Evolutionary conservation across 345 rosid genomes (phyloP).

Genomic region (Laguncularia racemosa): DNA sequence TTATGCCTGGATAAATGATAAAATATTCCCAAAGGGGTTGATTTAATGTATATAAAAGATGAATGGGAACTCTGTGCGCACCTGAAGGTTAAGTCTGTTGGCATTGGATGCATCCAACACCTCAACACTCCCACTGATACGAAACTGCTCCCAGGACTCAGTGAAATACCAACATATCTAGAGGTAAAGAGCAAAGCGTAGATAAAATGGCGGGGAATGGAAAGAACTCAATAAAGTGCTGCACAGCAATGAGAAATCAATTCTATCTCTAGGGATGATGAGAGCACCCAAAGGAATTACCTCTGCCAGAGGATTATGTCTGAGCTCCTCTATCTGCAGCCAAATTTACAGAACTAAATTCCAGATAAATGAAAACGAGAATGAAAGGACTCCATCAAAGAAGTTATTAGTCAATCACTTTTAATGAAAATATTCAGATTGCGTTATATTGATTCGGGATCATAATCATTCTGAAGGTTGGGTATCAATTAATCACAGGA

Average conservation of each 20-base stretch:
- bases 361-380: not conserved
- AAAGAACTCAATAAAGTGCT: not conserved
- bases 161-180: slow-evolving; percentile 89
- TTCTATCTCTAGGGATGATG: too few species aligned
- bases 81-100: slow-evolving; percentile 66
- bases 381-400: not conserved
- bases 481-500: too few species aligned
- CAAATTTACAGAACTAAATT: not conserved
- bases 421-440: not conserved
- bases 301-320: slow-evolving; percentile 75
- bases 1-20: too few species aligned
- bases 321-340: slow-evolving; percentile 73
- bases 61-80: slow-evolving; percentile 1
- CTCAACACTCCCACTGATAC: slow-evolving; percentile 71
- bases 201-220: not conserved
- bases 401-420: not conserved
- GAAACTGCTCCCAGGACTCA: slow-evolving; percentile 87
- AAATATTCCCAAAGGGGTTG: too few species aligned
- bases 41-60: too few species aligned
- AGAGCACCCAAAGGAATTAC: too few species aligned
- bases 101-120: slow-evolving; percentile 58
- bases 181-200: not conserved
- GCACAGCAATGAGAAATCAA: too few species aligned
- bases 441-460: not conserved
- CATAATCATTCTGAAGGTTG: too few species aligned